phyloP scores from a whole-genome alignment of 2,329 filamentous ascomycete genomes.

The Incumbomyces lentus region DNA sequence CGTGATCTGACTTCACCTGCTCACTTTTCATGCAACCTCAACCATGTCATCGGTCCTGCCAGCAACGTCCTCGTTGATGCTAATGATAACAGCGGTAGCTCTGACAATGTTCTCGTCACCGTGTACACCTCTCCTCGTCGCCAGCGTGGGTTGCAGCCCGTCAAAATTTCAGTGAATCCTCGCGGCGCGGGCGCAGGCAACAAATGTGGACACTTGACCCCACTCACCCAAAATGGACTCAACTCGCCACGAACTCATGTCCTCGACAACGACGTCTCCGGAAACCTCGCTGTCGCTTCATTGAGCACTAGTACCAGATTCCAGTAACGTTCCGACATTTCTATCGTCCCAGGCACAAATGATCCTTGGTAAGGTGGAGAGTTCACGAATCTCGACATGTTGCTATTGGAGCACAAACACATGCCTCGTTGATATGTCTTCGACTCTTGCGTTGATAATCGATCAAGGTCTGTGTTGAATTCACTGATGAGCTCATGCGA shows the following conservation, averaged over 20 bases:
- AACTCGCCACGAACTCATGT: not conserved
- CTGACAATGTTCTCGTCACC: too few relatives aligned
- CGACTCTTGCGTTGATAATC: not conserved
- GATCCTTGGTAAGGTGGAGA: not conserved
- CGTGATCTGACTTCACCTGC: too few relatives aligned
- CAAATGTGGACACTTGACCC: too few relatives aligned
- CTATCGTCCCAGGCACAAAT: slow-evolving; percentile 1
- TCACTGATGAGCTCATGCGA: not conserved
- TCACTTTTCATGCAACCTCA: too few relatives aligned
- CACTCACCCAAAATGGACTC: too few relatives aligned
- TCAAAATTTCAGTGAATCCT: too few relatives aligned
- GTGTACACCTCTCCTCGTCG: not conserved
- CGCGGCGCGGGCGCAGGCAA: too few relatives aligned
- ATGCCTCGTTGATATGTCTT: not conserved
- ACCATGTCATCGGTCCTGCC: too few relatives aligned
- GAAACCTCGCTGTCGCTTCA: slow-evolving; percentile 6
- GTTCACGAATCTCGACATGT: not conserved
- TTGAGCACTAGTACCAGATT: slow-evolving; percentile 5
- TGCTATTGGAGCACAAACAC: not conserved
- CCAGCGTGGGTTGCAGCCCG: too few relatives aligned
- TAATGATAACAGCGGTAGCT: too few relatives aligned
- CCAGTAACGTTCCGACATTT: slow-evolving; percentile 3
- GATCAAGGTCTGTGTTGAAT: not conserved
- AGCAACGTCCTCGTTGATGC: too few relatives aligned
- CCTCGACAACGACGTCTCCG: not conserved